Evolutionary conservation across 1,139 yeast genomes (phyloP), one percentile per base, ranked within the genome.

Genomic region (Lodderomyces elongisporus): DNA sequence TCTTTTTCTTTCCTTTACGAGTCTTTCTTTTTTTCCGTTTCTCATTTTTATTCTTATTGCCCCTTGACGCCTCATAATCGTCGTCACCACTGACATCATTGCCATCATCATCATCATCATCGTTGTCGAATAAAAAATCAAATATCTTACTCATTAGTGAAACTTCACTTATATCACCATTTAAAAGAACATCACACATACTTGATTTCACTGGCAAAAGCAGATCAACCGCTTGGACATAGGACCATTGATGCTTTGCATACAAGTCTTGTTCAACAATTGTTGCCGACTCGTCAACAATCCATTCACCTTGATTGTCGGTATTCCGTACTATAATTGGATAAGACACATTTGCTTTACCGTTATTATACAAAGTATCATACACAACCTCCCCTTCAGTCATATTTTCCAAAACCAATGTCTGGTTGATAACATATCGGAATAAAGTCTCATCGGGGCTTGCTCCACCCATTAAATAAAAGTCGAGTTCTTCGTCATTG

Each of bases 191-290:
- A 4, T 67, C 66, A 45, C 81, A 68, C 20, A 74, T 34, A 2
- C 63, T 41, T 2, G 62, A 62, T 27, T 77, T 74, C 1, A 60
- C 33, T 1, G 64, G 62, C 4, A 84, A 48, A 5, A 79, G 49
- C 6, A 60, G 49, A 40, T 80, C 81, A 3, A 85, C 64, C 0
- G 87, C 91, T 41, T 85, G 94, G 5, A 89, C 77, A 17, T 76
- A 75, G 0, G 95, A 82, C 43, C 79, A 66, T 45, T 79, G 85
- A 34, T 79, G 76, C 27, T 74, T 72, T 2, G 95, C 91, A 37
- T 62, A 59, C 30, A 81, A 54, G 50, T 87, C 87, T 0, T 69
- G 54, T 22, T 81, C 87, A 3, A 84, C 73, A 3, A 87, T 64
- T 6, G 60, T 69, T 1, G 71, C 64, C 1, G 67, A 52, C 15